Evolutionary conservation across 2,329 filamentous ascomycete genomes (phyloP).

Genomic region (Incumbomyces lentus): DNA sequence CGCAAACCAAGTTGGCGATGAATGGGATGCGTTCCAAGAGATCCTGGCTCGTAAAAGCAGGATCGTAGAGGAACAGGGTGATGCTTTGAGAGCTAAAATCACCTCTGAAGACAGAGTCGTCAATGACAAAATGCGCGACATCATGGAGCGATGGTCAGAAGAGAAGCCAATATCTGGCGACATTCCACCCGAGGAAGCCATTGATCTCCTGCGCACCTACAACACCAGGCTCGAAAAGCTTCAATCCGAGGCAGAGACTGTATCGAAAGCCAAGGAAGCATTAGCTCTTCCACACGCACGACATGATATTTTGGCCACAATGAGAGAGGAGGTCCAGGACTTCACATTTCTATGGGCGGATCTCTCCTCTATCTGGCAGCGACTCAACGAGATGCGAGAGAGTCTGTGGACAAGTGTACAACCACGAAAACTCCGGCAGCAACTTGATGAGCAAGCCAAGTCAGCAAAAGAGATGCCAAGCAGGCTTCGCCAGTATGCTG

Average conservation of each 20-base stretch:
- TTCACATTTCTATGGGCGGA: conserved; percentile 98
- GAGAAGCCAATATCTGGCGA: conserved; percentile 95
- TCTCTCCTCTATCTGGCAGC: conserved; percentile 91
- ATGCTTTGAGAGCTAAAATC: conserved; percentile 90
- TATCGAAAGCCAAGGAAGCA: conserved; percentile 92
- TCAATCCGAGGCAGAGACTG: conserved; percentile 81
- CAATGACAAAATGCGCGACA: conserved; percentile 74
- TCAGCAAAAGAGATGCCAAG: conserved; percentile 99
- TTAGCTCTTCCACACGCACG: conserved; percentile 73
- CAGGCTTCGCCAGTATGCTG: conserved; percentile 96
- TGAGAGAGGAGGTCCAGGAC: conserved; percentile 92
- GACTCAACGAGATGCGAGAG: conserved; percentile 84
- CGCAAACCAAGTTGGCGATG: conserved; percentile 90
- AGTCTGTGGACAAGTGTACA: conserved; percentile 91
- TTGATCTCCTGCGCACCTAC: conserved; percentile 68
- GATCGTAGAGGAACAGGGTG: conserved; percentile 91
- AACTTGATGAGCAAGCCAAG: conserved; percentile 85
- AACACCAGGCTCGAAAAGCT: conserved; percentile 76
- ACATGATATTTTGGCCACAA: conserved; percentile 70
- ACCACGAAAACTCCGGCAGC: conserved; percentile 79
- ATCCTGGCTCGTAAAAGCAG: conserved; percentile 85
- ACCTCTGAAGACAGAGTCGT: conserved; percentile 86
- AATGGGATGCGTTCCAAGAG: conserved; percentile 90
- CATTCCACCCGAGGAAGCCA: conserved; percentile 81
- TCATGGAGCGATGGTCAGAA: conserved; percentile 81